phyloP scores from a whole-genome alignment of 345 rosid genomes.

The Psidium guajava region DNA sequence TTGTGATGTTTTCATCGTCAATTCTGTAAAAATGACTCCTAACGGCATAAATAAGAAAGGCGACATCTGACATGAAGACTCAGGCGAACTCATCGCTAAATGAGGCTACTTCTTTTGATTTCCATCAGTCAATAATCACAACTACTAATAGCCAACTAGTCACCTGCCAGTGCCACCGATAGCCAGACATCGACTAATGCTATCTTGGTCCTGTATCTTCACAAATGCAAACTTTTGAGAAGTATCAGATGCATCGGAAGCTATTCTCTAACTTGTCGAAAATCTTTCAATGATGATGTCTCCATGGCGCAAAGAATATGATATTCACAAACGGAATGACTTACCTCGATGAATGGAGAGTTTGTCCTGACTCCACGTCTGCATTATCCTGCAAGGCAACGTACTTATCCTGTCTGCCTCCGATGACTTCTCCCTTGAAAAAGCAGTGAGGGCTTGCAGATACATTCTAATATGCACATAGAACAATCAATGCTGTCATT shows the following conservation, averaged over 20 bases:
- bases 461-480: neutral
- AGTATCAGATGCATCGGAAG: neutral
- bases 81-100: too few relatives aligned
- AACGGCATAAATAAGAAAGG: too few relatives aligned
- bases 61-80: too few relatives aligned
- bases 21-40: neutral
- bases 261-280: neutral
- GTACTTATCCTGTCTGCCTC: neutral
- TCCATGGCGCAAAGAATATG: neutral
- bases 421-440: neutral
- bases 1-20: neutral
- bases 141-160: neutral
- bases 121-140: too few relatives aligned
- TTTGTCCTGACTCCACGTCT: neutral
- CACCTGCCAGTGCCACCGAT: neutral
- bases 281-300: neutral
- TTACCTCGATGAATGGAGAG: neutral
- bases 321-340: neutral
- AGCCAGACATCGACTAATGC: neutral
- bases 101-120: too few relatives aligned
- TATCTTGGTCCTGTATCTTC: neutral
- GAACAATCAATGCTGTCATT: too few relatives aligned
- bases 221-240: neutral
- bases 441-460: neutral
- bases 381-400: neutral